Evolutionary conservation across 257 asterid species (phyloP).

Genomic region (Rubia yunnanensis): DNA sequence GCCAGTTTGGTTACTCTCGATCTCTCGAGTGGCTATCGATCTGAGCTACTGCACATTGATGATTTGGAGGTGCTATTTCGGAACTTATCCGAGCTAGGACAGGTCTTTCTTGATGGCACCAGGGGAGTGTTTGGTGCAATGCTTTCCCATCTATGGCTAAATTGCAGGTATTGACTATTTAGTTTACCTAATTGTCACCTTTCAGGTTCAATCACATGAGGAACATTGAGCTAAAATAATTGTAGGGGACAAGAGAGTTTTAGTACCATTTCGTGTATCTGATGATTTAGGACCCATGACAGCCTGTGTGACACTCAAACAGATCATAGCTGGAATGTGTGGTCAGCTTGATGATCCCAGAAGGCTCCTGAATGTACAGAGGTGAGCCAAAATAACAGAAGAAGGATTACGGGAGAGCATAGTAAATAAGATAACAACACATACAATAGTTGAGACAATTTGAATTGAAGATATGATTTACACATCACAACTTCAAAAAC

Average conservation of each 20-base stretch:
- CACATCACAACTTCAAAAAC: background rate
- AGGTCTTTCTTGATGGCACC: no score
- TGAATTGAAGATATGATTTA: background rate
- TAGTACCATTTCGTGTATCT: constrained; percentile 80
- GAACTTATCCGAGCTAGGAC: constrained; percentile 1
- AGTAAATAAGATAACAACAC: background rate
- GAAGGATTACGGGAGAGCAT: background rate
- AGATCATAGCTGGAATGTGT: constrained; percentile 86
- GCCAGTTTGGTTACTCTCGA: constrained; percentile 8
- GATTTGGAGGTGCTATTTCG: constrained; percentile 1
- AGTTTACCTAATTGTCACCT: no score
- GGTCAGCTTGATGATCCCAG: constrained; percentile 85
- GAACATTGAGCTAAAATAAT: background rate
- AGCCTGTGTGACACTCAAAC: constrained; percentile 89
- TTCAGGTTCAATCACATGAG: no score
- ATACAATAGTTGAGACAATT: background rate
- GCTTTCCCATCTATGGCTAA: no score
- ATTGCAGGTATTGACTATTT: no score
- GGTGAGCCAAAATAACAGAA: constrained; percentile 9
- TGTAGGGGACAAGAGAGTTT: constrained; percentile 1
- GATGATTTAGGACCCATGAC: constrained; percentile 81
- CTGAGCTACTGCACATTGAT: background rate
- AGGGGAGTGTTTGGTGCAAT: no score
- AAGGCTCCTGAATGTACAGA: constrained; percentile 63
- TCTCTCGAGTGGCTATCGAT: no score